Evolutionary conservation across 2,329 filamentous ascomycete species (phyloP).

Genomic region (Colletotrichum sp.): DNA sequence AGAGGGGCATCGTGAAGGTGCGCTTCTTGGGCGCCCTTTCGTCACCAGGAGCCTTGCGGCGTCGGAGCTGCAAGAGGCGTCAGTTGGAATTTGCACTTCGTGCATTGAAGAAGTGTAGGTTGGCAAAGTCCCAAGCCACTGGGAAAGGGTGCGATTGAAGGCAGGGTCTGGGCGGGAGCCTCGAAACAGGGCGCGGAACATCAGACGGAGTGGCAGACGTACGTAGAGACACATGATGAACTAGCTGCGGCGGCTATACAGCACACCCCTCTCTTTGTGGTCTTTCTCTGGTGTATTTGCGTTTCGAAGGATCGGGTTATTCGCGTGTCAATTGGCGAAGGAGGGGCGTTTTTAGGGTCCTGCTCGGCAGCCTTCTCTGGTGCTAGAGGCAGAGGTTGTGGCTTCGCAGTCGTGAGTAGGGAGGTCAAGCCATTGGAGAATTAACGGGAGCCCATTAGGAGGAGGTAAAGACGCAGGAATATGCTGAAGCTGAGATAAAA

Average conservation of each 20-base stretch:
- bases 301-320: neutral
- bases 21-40: constrained; percentile 30
- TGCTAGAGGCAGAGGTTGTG: neutral
- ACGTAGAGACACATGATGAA: constrained; percentile 19
- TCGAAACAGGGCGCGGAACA: neutral
- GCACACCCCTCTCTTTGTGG: neutral
- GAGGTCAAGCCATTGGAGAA: constrained; percentile 9
- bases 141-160: neutral
- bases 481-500: neutral
- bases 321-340: neutral
- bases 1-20: constrained; percentile 43
- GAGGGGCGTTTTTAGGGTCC: neutral
- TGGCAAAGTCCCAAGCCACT: neutral
- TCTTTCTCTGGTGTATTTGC: neutral
- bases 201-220: neutral
- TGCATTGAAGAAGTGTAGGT: neutral
- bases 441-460: neutral
- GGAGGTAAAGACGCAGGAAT: neutral
- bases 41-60: constrained; percentile 3
- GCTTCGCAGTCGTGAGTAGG: constrained; percentile 1
- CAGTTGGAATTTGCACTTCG: neutral
- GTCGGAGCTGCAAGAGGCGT: constrained; percentile 9
- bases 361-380: constrained; percentile 8
- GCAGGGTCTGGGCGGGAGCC: neutral
- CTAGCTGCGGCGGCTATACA: neutral